Evolutionary conservation across 306 rosid genomes (phyloP).

Genomic region (Sicyos edulis): DNA sequence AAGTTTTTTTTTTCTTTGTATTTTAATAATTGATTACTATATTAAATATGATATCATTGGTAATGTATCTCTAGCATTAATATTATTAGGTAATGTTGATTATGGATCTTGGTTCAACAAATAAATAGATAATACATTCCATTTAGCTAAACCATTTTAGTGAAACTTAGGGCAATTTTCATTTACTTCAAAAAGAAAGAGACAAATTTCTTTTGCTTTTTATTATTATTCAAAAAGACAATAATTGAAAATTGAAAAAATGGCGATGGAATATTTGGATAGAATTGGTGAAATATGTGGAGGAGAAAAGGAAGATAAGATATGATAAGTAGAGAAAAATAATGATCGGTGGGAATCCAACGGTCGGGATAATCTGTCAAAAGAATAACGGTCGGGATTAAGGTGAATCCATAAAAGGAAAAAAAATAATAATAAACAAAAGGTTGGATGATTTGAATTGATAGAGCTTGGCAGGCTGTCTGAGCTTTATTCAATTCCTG

Average conservation of each 20-base stretch:
- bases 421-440: neutral
- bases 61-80: no score
- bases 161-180: no score
- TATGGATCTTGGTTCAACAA: no score
- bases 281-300: neutral
- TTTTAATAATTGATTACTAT: no score
- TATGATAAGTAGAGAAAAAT: neutral
- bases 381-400: constrained; percentile 3
- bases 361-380: neutral
- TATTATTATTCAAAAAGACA: no score
- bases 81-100: no score
- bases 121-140: no score
- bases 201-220: no score
- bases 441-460: constrained; percentile 2
- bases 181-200: no score
- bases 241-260: neutral
- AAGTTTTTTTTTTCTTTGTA: no score
- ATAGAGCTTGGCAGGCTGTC: neutral
- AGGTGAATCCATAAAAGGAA: neutral
- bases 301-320: neutral
- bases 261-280: neutral
- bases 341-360: constrained; percentile 6
- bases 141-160: no score
- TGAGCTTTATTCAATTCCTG: neutral
- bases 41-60: no score